Conservation (phyloP, 148 eudicot genomes). For the Gaultheria prostrata region DNA sequence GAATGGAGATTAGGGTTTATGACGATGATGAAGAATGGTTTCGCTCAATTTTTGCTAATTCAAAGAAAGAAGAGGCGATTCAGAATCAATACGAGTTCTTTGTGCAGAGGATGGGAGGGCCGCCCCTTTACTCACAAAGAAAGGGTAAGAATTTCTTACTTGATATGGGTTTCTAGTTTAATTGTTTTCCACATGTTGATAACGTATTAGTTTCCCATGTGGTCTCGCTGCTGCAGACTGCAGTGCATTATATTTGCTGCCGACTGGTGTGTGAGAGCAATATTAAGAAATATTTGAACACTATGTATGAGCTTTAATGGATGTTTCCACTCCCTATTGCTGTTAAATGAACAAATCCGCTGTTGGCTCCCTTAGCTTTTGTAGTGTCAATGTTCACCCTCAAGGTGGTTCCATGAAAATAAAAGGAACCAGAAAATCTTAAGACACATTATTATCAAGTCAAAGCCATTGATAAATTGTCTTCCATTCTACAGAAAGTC, state of each 20-base stretch:
- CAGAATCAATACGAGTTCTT: slow-evolving; percentile 94
- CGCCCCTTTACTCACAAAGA: slow-evolving; percentile 77
- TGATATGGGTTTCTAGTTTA: neutral
- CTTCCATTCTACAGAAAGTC: neutral
- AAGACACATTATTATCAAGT: neutral
- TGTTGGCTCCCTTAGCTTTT: neutral
- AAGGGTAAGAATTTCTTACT: slow-evolving; percentile 39
- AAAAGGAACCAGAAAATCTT: neutral
- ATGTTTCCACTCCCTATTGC: neutral
- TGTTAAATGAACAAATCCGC: neutral
- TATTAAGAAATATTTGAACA: neutral
- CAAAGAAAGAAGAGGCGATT: slow-evolving; percentile 89
- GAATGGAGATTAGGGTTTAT: slow-evolving; percentile 56
- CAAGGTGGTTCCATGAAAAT: neutral
- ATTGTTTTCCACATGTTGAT: neutral
- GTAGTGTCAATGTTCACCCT: neutral
- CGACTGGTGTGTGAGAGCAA: neutral
- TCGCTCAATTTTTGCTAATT: slow-evolving; percentile 76
- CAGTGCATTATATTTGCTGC: neutral
- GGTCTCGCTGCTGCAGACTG: neutral
- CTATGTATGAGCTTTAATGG: neutral
- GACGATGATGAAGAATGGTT: slow-evolving; percentile 97
- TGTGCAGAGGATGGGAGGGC: slow-evolving; percentile 95
- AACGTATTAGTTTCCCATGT: neutral
- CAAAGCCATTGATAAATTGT: neutral